Evolutionary conservation across 345 rosid species (phyloP).

Genomic region (Noccaea caerulescens): DNA sequence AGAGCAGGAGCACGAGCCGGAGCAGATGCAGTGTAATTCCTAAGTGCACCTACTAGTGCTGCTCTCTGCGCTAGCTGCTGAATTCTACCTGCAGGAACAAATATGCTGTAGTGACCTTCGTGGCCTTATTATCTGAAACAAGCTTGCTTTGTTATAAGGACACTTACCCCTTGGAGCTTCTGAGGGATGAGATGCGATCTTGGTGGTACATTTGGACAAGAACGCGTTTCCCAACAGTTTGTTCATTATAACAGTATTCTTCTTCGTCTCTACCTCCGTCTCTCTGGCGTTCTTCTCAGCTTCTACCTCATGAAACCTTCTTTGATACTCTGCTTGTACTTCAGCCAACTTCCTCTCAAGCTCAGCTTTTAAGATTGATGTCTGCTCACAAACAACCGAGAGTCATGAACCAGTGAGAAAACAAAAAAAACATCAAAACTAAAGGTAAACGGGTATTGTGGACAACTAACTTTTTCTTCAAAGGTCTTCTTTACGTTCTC

Average conservation of each 20-base stretch:
- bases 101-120: constrained; percentile 15
- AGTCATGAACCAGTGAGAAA: constrained; percentile 4
- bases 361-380: constrained; percentile 42
- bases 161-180: constrained; percentile 40
- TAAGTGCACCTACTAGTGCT: constrained; percentile 28
- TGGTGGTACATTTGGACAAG: constrained; percentile 37
- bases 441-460: constrained; percentile 15
- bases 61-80: constrained; percentile 44
- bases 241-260: constrained; percentile 34
- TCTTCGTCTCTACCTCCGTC: constrained; percentile 17
- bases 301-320: constrained; percentile 32
- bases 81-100: constrained; percentile 28
- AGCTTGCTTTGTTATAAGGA: constrained; percentile 4
- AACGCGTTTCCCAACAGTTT: constrained; percentile 40
- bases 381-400: constrained; percentile 30
- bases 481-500: constrained; percentile 38
- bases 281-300: constrained; percentile 19
- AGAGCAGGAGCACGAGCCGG: not conserved
- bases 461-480: constrained; percentile 38
- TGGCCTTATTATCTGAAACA: constrained; percentile 11
- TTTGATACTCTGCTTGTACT: constrained; percentile 39
- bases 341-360: constrained; percentile 42
- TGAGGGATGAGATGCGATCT: constrained; percentile 18
- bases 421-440: constrained; percentile 14
- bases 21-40: constrained; percentile 24